A percentile compares a stretch with the other conserved stretches of the same genome.
phyloP scores from a whole-genome alignment of 2,329 filamentous ascomycete genomes.

The Aspergillus ruber region DNA sequence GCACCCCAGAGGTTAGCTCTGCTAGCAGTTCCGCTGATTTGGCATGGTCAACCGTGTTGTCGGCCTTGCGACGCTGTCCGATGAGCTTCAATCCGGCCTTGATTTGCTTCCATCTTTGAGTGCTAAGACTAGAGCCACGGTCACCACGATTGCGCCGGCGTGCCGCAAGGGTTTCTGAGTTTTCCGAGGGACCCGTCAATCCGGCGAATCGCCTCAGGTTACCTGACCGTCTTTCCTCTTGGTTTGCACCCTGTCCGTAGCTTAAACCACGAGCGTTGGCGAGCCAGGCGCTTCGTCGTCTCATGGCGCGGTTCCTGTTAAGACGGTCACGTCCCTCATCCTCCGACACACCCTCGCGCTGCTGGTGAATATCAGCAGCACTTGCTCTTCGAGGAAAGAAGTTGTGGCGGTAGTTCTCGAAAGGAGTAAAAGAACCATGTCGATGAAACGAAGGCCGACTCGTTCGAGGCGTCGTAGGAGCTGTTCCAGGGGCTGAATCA shows the following conservation, averaged over 20 bases:
- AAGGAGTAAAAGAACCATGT: constrained; percentile 43
- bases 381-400: constrained; percentile 60
- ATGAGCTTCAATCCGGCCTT: constrained; percentile 81
- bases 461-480: constrained; percentile 58
- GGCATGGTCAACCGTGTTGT: constrained; percentile 78
- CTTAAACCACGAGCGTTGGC: constrained; percentile 40
- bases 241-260: constrained; percentile 44
- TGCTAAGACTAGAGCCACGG: constrained; percentile 63
- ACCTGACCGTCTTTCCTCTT: constrained; percentile 52
- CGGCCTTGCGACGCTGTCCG: constrained; percentile 71
- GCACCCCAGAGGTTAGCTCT: constrained; percentile 84
- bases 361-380: constrained; percentile 55
- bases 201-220: constrained; percentile 61
- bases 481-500: constrained; percentile 51
- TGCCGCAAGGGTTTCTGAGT: constrained; percentile 57
- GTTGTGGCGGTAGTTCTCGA: constrained; percentile 40
- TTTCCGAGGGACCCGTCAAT: constrained; percentile 56
- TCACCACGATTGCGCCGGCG: constrained; percentile 49
- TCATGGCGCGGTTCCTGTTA: constrained; percentile 50
- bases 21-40: constrained; percentile 97
- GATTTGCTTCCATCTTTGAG: constrained; percentile 84
- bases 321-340: constrained; percentile 65
- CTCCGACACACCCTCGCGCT: constrained; percentile 63
- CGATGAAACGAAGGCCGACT: constrained; percentile 34
- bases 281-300: constrained; percentile 56